A percentile compares a stretch with the other conserved stretches of the same genome.
These are phyloP conservation scores for Scenedesmus sp. DNA, from an alignment of 163 green algal species.

Conservation along the genomic window DNA sequence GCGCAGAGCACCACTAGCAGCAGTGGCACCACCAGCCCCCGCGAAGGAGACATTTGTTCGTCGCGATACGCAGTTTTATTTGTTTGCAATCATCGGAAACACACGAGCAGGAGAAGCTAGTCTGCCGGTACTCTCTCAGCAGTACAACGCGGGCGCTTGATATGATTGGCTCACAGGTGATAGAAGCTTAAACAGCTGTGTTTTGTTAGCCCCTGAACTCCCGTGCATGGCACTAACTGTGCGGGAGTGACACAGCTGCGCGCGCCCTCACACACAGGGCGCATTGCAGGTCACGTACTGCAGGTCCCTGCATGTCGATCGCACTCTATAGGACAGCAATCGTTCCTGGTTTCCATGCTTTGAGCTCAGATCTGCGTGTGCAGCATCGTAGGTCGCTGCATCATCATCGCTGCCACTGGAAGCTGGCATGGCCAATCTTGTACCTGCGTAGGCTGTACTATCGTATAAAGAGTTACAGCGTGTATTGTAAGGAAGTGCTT, in stretches of 20 bases:
- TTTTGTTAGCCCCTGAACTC: not conserved
- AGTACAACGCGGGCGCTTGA: not conserved
- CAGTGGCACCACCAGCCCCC: slow-evolving; percentile 10
- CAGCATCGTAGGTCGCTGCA: too few species aligned
- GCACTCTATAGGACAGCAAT: too few species aligned
- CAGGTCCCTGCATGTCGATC: too few species aligned
- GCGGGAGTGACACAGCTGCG: not conserved
- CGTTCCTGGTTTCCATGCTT: too few species aligned
- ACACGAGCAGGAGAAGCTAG: not conserved
- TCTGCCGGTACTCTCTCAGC: not conserved
- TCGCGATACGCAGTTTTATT: not conserved
- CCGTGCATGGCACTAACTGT: not conserved
- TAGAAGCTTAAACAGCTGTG: not conserved
- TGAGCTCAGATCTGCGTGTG: too few species aligned
- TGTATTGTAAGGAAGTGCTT: too few species aligned
- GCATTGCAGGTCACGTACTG: not conserved
- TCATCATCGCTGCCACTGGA: too few species aligned
- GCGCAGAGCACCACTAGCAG: slow-evolving; percentile 32
- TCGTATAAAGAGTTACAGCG: too few species aligned
- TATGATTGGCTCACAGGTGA: not conserved
- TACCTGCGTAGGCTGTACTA: too few species aligned
- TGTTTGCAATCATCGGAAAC: not conserved
- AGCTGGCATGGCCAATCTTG: too few species aligned
- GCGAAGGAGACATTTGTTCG: not conserved
- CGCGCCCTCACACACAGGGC: not conserved